Evolutionary conservation across 1,284 basidiomycete species (phyloP), one percentile per base, ranked within the genome.

Genomic region (Coniferiporia sulphurascens): DNA sequence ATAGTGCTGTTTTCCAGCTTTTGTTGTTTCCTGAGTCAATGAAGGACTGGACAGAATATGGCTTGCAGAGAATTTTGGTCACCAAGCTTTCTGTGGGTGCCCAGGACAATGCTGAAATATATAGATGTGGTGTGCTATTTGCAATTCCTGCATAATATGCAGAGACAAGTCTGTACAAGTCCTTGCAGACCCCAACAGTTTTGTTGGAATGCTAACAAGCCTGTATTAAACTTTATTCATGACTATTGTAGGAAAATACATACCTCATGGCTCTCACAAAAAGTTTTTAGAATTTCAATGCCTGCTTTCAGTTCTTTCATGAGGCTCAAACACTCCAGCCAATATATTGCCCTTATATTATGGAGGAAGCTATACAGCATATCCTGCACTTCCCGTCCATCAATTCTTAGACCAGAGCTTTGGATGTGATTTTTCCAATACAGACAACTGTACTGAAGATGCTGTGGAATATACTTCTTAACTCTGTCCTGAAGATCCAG

Each of bases 91-190:
- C 50, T 64, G 56, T 7, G 8, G 67, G 67, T 27, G 64, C 54
- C 55, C 66, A 67, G 1, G 62, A 48, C 15, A 68, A 36, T 35
- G 66, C 66, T 22, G 67, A 68, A 12, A 67, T 19, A 55, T 68
- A 68, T 9, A 68, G 63, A 50, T 68, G 67, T 8, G 67, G 66
- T 4, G 58, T 56, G 48, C 66, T 62, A 32, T 52, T 21, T 15
- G 63, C 19, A 12, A 67, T 66, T 9, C 62, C 55, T 15, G 44
- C 49, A 21, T 52, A 52, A 54, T 60, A 67, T 32, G 32, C 53
- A 19, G 41, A 50, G 12, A 68, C 52, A 58, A 68, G 66, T 2
- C 48, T 15, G 34, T 48, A 27, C 2, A 63, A 61, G 59, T 68
- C 67, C 19, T 21, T 22, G 6, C 43, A 41, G 15, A 52, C 27